phyloP scores from a whole-genome alignment of 345 rosid genomes.

The Rhodamnia rubescens region DNA sequence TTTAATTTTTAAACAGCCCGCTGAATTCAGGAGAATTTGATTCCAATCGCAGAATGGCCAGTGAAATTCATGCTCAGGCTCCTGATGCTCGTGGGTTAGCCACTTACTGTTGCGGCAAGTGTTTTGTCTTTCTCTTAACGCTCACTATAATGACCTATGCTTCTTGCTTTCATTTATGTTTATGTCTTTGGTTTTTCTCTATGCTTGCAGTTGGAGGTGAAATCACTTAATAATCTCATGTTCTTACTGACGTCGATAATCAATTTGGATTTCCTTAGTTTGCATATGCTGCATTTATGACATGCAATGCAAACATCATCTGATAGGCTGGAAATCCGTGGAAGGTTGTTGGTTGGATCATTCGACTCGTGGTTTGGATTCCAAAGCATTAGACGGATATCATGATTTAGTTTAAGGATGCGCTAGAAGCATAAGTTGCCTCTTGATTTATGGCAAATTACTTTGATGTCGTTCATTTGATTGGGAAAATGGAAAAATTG shows the following conservation, averaged over 20 bases:
- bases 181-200: background rate
- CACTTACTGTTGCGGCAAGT: slow-evolving; percentile 66
- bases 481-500: too few species aligned
- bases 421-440: too few species aligned
- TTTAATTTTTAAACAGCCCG: slow-evolving; percentile 33
- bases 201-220: background rate
- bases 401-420: background rate
- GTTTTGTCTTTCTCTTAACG: background rate
- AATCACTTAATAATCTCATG: background rate
- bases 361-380: background rate
- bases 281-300: background rate
- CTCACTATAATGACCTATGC: background rate
- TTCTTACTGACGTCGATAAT: background rate
- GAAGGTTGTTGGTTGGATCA: background rate
- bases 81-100: slow-evolving; percentile 80
- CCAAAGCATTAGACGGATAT: background rate
- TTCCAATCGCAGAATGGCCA: slow-evolving; percentile 65
- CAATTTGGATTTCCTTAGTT: background rate
- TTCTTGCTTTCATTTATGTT: background rate
- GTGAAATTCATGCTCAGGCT: slow-evolving; percentile 73
- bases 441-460: too few species aligned
- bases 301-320: background rate
- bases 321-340: too few species aligned
- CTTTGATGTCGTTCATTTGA: too few species aligned
- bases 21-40: slow-evolving; percentile 77